These are phyloP conservation scores for Ophiosphaerella korrae DNA, from an alignment of 2,329 filamentous ascomycete genomes.

Conservation along the genomic window DNA sequence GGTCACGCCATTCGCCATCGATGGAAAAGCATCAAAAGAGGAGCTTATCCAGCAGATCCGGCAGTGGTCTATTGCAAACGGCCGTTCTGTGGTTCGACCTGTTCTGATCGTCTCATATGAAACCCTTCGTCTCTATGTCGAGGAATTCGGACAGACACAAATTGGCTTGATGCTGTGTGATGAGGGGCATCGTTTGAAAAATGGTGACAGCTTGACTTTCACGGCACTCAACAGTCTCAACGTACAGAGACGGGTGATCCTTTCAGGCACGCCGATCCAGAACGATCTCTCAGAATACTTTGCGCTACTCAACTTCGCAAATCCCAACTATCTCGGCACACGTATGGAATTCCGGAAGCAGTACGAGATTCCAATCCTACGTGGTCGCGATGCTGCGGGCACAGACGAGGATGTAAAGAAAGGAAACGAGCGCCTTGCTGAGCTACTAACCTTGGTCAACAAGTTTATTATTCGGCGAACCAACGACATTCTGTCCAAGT, in stretches of 20 bases:
- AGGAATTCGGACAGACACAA: conserved; percentile 84
- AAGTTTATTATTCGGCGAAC: conserved; percentile 98
- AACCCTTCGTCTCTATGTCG: conserved; percentile 86
- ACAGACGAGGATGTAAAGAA: conserved; percentile 80
- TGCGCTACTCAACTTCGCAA: conserved; percentile 92
- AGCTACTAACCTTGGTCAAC: conserved; percentile 85
- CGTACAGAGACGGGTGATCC: conserved; percentile 87
- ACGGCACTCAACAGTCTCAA: conserved; percentile 88
- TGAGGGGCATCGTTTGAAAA: conserved; percentile 95
- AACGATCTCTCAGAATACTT: conserved; percentile 99
- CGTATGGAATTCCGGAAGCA: conserved; percentile 90
- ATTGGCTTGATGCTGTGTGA: conserved; percentile 95
- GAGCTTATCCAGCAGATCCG: conserved; percentile 87
- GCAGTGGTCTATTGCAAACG: conserved; percentile 92
- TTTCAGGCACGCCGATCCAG: conserved; percentile 96
- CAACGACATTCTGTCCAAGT: conserved; percentile 97
- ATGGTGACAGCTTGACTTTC: conserved; percentile 95
- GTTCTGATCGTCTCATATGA: conserved; percentile 99
- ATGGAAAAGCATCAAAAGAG: conserved; percentile 94
- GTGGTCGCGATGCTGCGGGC: conserved; percentile 87
- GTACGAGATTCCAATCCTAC: conserved; percentile 89
- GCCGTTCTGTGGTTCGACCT: conserved; percentile 85
- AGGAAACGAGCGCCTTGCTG: conserved; percentile 80
- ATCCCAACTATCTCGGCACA: conserved; percentile 87
- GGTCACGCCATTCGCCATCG: conserved; percentile 90